These are phyloP conservation scores for Penicillium egyptiacum DNA, from an alignment of 495 filamentous ascomycete species.

Conservation along the genomic window DNA sequence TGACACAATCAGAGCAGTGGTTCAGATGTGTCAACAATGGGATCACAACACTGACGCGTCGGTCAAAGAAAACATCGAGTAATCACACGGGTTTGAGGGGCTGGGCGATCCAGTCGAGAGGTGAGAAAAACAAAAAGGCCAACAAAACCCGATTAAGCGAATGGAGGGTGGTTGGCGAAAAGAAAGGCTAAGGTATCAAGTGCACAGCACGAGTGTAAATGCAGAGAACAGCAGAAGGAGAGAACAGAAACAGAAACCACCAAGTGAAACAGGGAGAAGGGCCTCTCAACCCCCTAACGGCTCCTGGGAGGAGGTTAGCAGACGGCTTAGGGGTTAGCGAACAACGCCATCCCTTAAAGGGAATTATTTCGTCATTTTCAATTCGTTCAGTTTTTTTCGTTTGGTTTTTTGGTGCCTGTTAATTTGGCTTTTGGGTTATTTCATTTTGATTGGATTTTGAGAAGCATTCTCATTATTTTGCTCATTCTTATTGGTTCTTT, in stretches of 20 bases:
- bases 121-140: not conserved
- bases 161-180: slow-evolving; percentile 16
- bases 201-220: slow-evolving; percentile 25
- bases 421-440: not conserved
- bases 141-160: slow-evolving; percentile 12
- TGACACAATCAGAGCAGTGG: not conserved
- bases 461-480: not conserved
- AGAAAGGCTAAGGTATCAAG: slow-evolving; percentile 17
- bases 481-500: not conserved
- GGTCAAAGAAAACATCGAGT: not conserved
- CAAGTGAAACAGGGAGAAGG: slow-evolving; percentile 21
- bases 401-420: not conserved
- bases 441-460: not conserved
- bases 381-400: not conserved
- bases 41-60: slow-evolving; percentile 1
- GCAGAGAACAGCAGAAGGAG: slow-evolving; percentile 1
- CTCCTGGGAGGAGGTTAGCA: slow-evolving; percentile 13
- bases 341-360: slow-evolving; percentile 18
- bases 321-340: not conserved
- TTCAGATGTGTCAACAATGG: slow-evolving; percentile 4
- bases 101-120: slow-evolving; percentile 13
- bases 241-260: slow-evolving; percentile 17
- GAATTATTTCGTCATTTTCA: slow-evolving; percentile 19
- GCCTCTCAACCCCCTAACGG: slow-evolving; percentile 14
- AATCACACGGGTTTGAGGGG: slow-evolving; percentile 5